Conservation (phyloP, 345 rosid genomes). For the Aquilaria yunnanensis region DNA sequence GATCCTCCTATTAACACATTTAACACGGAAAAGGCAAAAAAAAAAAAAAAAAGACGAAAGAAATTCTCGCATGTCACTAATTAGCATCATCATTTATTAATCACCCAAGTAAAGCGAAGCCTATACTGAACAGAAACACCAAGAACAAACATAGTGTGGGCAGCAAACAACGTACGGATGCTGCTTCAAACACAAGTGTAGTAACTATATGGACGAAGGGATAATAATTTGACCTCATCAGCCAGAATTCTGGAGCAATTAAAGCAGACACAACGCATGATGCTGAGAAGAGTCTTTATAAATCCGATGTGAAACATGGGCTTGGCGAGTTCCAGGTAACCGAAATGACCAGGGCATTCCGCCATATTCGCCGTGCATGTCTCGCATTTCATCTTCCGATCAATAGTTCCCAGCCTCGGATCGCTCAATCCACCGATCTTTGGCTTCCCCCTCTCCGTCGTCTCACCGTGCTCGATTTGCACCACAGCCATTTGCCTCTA, state of each 20-base stretch:
- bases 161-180: neutral
- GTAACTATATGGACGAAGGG: neutral
- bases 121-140: no score
- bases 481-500: slow-evolving; percentile 97
- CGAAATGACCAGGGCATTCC: slow-evolving; percentile 95
- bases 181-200: neutral
- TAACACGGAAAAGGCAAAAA: no score
- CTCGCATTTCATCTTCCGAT: slow-evolving; percentile 85
- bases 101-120: neutral
- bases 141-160: neutral
- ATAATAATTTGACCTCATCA: slow-evolving; percentile 58
- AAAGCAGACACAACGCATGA: slow-evolving; percentile 93
- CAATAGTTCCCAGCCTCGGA: slow-evolving; percentile 80
- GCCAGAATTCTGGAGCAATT: slow-evolving; percentile 91
- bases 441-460: slow-evolving; percentile 91
- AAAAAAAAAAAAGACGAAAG: slow-evolving; percentile 12
- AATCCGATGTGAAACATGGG: slow-evolving; percentile 96
- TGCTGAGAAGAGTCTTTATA: slow-evolving; percentile 80
- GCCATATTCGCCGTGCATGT: slow-evolving; percentile 96
- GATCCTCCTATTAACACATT: slow-evolving; percentile 58
- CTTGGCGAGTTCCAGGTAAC: slow-evolving; percentile 95
- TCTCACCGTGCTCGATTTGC: slow-evolving; percentile 83
- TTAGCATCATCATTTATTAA: neutral
- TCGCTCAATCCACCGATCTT: slow-evolving; percentile 85
- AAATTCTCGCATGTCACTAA: slow-evolving; percentile 21